A percentile compares a stretch with the other conserved stretches of the same genome.
Conservation (phyloP, 139 green algal genomes). For the Spirogloea muscicola region DNA sequence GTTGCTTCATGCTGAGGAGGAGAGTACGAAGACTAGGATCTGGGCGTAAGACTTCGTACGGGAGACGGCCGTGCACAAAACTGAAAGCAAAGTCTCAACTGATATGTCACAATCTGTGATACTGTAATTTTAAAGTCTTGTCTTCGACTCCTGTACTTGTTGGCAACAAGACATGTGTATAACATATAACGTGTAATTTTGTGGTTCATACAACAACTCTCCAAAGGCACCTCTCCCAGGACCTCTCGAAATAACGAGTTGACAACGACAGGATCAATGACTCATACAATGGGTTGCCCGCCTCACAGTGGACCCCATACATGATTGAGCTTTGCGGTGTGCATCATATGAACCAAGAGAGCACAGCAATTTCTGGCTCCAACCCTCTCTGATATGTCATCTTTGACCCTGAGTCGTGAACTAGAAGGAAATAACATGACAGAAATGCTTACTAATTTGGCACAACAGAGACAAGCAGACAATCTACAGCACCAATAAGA, state of each 20-base stretch:
- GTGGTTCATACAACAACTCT: not conserved
- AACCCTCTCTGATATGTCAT: too few species aligned
- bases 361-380: not conserved
- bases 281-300: too few species aligned
- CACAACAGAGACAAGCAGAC: not conserved
- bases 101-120: not conserved
- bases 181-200: too few species aligned
- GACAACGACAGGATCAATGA: not conserved
- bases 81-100: not conserved
- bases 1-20: conserved; percentile 11
- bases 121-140: too few species aligned
- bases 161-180: too few species aligned
- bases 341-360: not conserved
- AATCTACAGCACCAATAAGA: not conserved
- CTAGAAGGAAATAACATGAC: too few species aligned
- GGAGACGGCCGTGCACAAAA: conserved; percentile 28
- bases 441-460: not conserved
- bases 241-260: not conserved
- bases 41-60: conserved; percentile 23
- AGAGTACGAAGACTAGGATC: conserved; percentile 18
- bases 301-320: too few species aligned
- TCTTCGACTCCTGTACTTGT: too few species aligned
- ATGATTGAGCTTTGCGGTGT: not conserved
- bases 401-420: too few species aligned
- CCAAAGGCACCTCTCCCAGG: too few species aligned